Base-by-base conservation (phyloP, 257 asterid species). In the Nicotiana otophora region DNA sequence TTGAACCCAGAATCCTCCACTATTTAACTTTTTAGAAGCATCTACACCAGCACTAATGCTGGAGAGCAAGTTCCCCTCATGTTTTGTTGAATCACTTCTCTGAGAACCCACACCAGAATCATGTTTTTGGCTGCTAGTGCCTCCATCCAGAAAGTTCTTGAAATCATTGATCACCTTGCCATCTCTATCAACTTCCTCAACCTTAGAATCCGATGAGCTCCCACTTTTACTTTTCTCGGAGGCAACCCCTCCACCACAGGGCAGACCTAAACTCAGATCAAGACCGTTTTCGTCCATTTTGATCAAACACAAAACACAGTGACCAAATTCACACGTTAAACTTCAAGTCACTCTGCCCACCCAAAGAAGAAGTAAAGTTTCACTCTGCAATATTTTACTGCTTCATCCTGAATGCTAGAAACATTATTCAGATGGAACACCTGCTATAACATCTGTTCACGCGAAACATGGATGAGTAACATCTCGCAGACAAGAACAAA, bases 61-160 rank as follows among this genome's bases (percentile, higher is more conserved):
- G 42, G 88, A 64, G 62, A 86, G 91, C 90, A 89, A 85, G 86
- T 83, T 88, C 84, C 91, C 93, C 61, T 86, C 95, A n/a, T 88
- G 82, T 82, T 88, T 93, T 17, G 82, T 60, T 2, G 91, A 85
- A 82, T 90, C 87, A 83, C 48, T 31, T 75, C 84, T 85, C 75
- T 81, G 91, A 77, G 83, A 83, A 74, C 86, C 85, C 58, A 82
- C 81, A 31, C 84, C 84, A 74, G 88, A 68, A 62, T 84, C 86
- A 53, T 69, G 92, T 60, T 89, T 93, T 82, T 86, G 91, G 86
- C 63, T 28, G 80, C 80, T 75, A 75, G 85, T 91, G 68, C 97
- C 94, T 53, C 98, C 98, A 88, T 96, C 97, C 67, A 96, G 91
- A 86, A 94, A 96, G 84, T 88, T 94, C 83, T 96, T 96, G 90